Percentiles rank a stretch among this genome's conserved stretches.
Conservation (phyloP, 208 protist species). For the Trypanosoma melophagium region DNA sequence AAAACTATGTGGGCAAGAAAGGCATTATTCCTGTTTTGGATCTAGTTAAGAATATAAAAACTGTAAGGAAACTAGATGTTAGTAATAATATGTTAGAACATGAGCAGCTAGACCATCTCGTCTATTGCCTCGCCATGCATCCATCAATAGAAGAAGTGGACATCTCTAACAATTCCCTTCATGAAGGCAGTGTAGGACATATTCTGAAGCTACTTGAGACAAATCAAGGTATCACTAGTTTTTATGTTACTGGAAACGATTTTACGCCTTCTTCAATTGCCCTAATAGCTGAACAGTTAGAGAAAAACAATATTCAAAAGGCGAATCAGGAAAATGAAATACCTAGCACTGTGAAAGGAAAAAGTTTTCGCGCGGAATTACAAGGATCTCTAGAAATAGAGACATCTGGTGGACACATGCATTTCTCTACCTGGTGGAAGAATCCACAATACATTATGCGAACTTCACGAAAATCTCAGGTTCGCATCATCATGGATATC, state of each 20-base stretch:
- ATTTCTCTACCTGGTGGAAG: constrained; percentile 85
- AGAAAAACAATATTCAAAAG: constrained; percentile 29
- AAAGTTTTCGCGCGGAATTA: constrained; percentile 39
- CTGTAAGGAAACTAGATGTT: constrained; percentile 61
- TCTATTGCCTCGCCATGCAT: constrained; percentile 78
- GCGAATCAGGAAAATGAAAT: constrained; percentile 16
- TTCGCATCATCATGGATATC: constrained; percentile 54
- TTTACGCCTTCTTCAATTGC: constrained; percentile 41
- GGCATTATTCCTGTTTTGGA: constrained; percentile 82
- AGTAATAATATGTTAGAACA: constrained; percentile 75
- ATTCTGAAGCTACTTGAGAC: constrained; percentile 65
- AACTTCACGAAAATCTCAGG: constrained; percentile 41
- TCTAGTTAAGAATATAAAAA: constrained; percentile 79
- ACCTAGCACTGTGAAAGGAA: constrained; percentile 13
- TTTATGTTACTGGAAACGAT: constrained; percentile 56
- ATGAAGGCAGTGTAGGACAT: constrained; percentile 56
- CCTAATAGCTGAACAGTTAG: constrained; percentile 26
- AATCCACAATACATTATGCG: constrained; percentile 80
- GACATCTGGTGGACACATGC: constrained; percentile 70
- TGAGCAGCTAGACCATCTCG: constrained; percentile 73
- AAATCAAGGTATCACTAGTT: constrained; percentile 48
- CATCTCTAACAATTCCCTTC: constrained; percentile 60
- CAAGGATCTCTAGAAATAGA: constrained; percentile 32
- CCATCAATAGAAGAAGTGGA: constrained; percentile 53
- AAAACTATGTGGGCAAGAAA: constrained; percentile 82